Conservation (phyloP, 495 filamentous ascomycete species). For the Glonium stellatum region DNA sequence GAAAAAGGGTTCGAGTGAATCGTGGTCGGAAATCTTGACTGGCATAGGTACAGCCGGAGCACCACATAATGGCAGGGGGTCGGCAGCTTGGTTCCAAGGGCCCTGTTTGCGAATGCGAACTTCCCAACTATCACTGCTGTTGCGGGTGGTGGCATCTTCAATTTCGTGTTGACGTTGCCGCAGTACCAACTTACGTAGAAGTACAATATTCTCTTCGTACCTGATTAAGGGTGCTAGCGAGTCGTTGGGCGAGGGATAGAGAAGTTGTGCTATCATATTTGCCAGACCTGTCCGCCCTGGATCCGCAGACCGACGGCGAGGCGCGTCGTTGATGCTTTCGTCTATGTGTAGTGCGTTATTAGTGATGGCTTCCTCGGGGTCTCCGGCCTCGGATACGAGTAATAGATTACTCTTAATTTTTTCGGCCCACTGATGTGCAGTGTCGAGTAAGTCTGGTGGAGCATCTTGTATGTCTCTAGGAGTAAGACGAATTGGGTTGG, state of each 20-base stretch:
- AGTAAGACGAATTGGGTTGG: neutral
- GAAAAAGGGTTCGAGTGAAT: constrained; percentile 30
- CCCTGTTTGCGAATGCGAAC: constrained; percentile 26
- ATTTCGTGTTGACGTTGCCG: constrained; percentile 21
- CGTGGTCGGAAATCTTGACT: constrained; percentile 23
- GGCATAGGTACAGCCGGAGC: constrained; percentile 30
- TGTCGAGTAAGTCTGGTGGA: neutral
- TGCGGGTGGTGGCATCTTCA: constrained; percentile 15
- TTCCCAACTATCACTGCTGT: constrained; percentile 18
- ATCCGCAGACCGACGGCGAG: constrained; percentile 25
- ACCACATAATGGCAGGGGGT: constrained; percentile 25
- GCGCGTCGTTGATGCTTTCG: constrained; percentile 24
- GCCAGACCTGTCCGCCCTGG: constrained; percentile 21
- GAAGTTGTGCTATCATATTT: constrained; percentile 16
- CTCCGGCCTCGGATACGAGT: constrained; percentile 7
- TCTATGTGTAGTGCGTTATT: constrained; percentile 9
- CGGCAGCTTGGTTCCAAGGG: constrained; percentile 22
- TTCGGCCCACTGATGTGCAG: constrained; percentile 11
- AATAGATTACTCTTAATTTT: constrained; percentile 13
- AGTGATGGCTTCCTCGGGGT: constrained; percentile 1
- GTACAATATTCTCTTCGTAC: constrained; percentile 31
- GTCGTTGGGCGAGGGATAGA: constrained; percentile 21
- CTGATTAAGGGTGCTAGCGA: constrained; percentile 29
- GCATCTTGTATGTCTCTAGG: neutral
- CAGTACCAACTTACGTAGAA: constrained; percentile 13